Evolutionary conservation across 2,329 filamentous ascomycete genomes (phyloP), one percentile per base, ranked within the genome.

Genomic region (Biscogniauxia mediterranea): DNA sequence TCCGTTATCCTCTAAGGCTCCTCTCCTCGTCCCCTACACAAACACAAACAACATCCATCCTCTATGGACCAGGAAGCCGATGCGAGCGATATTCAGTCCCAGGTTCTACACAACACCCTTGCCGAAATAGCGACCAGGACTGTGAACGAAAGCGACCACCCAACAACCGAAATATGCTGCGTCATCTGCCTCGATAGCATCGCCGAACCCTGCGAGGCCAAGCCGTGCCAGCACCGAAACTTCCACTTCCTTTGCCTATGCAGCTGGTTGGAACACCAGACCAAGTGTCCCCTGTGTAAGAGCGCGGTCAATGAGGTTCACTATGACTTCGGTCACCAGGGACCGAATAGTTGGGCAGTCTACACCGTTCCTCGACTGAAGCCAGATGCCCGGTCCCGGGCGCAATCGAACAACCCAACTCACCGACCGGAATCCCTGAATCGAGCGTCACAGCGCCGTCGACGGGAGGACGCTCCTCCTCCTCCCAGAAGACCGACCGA

Each of bases 201-300:
- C 70, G 85, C 86, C 9, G 91, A 95, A 69, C 78, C 85, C 57
- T 92, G 90, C 64, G 81, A 89, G 56, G 85, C 91, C 7, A 78
- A 83, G 20, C 93, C 93, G 7, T 98, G 93, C 79, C 83, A 85
- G 51, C 93, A 98, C 78, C 78, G 81, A 60, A 86, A 88, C 67
- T 97, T 96, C 73, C 93, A 97, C 79, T 96, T 93, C 71, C 75
- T 92, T 13, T 98, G 93, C 74, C 83, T 97, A 5, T 77, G 89
- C 21, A 93, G 84, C 76, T 97, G 94, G 93, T 80, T 96, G 5
- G 83, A 92, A 67, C 81, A 90, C 65, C 84, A 85, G 9, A 81
- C 88, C 0, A 84, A 81, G 54, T 97, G 93, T 71, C 93, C 94
- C 19, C 80, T 97, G 57, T 98, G 93, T 85, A 88, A 88, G 64